Evolutionary conservation across 352 stramenopile genomes (phyloP).

Genomic region (Phytophthora quininea): DNA sequence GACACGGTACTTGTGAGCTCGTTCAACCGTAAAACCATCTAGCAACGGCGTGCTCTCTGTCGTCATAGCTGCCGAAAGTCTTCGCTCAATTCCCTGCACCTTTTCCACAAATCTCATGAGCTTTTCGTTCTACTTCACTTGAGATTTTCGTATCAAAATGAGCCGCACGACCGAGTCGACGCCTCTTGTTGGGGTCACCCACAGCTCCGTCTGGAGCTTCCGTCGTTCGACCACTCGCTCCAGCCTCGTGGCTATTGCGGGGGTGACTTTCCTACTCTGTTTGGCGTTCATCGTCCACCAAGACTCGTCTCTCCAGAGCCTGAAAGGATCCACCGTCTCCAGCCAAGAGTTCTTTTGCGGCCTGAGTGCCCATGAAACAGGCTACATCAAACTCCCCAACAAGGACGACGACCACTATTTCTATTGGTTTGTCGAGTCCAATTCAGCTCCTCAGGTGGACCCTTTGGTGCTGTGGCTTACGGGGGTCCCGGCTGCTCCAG

Average conservation of each 20-base stretch:
- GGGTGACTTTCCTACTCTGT: conserved; percentile 41
- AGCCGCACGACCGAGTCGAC: conserved; percentile 37
- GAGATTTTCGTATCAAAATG: conserved; percentile 25
- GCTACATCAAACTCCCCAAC: conserved; percentile 61
- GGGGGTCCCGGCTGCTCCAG: conserved; percentile 68
- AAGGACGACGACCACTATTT: conserved; percentile 67
- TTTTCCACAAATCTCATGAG: too few species aligned
- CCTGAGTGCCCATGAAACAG: conserved; percentile 43
- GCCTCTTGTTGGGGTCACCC: conserved; percentile 25
- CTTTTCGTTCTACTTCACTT: too few species aligned
- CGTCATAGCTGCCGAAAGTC: too few species aligned
- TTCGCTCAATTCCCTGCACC: too few species aligned
- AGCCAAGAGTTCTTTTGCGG: conserved; percentile 44
- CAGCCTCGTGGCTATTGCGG: conserved; percentile 28
- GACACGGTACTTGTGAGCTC: too few species aligned
- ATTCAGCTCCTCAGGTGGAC: conserved; percentile 34
- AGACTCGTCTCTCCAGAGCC: conserved; percentile 24
- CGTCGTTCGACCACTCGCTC: not conserved
- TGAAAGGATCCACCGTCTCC: conserved; percentile 26
- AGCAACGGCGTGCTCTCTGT: too few species aligned
- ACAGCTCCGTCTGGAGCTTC: not conserved
- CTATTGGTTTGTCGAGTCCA: conserved; percentile 72
- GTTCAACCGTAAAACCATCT: too few species aligned
- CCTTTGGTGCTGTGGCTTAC: conserved; percentile 77
- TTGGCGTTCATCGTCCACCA: conserved; percentile 38